These are phyloP conservation scores for Aspergillus nomiae DNA, from an alignment of 2,329 filamentous ascomycete genomes.

Conservation along the genomic window DNA sequence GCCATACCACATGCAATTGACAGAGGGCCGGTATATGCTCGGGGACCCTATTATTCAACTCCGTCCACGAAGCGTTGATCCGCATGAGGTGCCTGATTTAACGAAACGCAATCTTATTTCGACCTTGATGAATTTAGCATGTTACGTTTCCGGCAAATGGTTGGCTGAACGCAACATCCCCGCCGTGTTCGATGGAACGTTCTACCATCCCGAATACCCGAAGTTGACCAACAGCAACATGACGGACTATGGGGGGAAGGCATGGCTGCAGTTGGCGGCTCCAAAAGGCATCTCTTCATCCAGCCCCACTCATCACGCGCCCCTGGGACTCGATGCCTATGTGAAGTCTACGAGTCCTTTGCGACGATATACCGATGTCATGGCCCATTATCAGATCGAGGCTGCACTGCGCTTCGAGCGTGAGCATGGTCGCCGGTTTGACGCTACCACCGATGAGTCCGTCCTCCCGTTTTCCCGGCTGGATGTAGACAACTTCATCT, in stretches of 20 bases:
- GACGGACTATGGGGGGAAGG: slow-evolving; percentile 43
- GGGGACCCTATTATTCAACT: slow-evolving; percentile 48
- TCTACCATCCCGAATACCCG: slow-evolving; percentile 43
- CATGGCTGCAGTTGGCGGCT: slow-evolving; percentile 39
- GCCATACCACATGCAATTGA: slow-evolving; percentile 33
- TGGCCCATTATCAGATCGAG: slow-evolving; percentile 67
- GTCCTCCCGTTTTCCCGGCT: slow-evolving; percentile 54
- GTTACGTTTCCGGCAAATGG: slow-evolving; percentile 38
- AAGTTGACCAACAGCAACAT: slow-evolving; percentile 40
- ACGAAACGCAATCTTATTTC: slow-evolving; percentile 44
- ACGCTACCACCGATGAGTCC: slow-evolving; percentile 28
- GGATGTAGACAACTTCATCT: slow-evolving; percentile 53
- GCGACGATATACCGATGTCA: slow-evolving; percentile 62
- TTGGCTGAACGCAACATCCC: slow-evolving; percentile 40
- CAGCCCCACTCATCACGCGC: slow-evolving; percentile 51
- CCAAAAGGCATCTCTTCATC: slow-evolving; percentile 48
- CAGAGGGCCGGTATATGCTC: slow-evolving; percentile 34
- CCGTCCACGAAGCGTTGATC: slow-evolving; percentile 28
- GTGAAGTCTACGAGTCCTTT: slow-evolving; percentile 63
- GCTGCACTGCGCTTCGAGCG: slow-evolving; percentile 61
- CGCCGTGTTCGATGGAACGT: slow-evolving; percentile 38
- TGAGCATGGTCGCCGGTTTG: slow-evolving; percentile 44
- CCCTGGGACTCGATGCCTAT: slow-evolving; percentile 57
- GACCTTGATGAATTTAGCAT: slow-evolving; percentile 59
- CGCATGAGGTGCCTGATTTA: slow-evolving; percentile 40